Conservation (phyloP, 1,284 basidiomycete genomes). For the Coriolopsis trogii region DNA sequence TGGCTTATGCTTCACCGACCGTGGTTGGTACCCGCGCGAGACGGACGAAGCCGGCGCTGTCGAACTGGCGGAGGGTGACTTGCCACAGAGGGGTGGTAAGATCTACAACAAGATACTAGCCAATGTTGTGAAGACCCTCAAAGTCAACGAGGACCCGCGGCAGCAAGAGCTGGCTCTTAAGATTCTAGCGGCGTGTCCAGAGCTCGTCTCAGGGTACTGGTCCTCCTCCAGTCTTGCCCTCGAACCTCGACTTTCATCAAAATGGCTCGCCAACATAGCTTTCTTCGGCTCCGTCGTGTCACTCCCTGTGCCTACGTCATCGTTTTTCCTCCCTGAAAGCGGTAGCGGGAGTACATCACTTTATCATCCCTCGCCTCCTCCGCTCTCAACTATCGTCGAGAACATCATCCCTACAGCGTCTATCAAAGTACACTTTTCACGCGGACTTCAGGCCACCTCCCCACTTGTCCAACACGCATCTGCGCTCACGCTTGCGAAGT, state of each 20-base stretch:
- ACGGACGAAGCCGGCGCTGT: conserved; percentile 39
- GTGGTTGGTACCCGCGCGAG: conserved; percentile 88
- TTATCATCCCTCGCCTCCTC: conserved; percentile 73
- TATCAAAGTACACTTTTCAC: conserved; percentile 74
- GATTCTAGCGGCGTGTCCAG: conserved; percentile 82
- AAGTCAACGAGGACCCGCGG: conserved; percentile 83
- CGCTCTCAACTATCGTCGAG: conserved; percentile 68
- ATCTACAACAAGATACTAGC: conserved; percentile 87
- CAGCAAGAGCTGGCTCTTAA: conserved; percentile 84
- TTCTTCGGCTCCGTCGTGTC: conserved; percentile 81
- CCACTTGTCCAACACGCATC: conserved; percentile 84
- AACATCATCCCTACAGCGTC: conserved; percentile 77
- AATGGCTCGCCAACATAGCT: conserved; percentile 88
- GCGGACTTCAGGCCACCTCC: conserved; percentile 73
- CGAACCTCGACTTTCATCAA: conserved; percentile 85
- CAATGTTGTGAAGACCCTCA: conserved; percentile 73
- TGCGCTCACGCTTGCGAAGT: conserved; percentile 73
- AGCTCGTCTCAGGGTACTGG: conserved; percentile 88
- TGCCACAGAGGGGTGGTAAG: conserved; percentile 41
- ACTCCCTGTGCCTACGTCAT: conserved; percentile 67
- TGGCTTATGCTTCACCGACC: conserved; percentile 88
- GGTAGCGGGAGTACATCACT: conserved; percentile 34
- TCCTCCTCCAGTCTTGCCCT: conserved; percentile 72
- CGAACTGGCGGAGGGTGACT: conserved; percentile 38
- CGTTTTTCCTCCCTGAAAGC: conserved; percentile 56